phyloP scores from a whole-genome alignment of 2,329 filamentous ascomycete genomes.

The Paraphaeosphaeria sporulosa region DNA sequence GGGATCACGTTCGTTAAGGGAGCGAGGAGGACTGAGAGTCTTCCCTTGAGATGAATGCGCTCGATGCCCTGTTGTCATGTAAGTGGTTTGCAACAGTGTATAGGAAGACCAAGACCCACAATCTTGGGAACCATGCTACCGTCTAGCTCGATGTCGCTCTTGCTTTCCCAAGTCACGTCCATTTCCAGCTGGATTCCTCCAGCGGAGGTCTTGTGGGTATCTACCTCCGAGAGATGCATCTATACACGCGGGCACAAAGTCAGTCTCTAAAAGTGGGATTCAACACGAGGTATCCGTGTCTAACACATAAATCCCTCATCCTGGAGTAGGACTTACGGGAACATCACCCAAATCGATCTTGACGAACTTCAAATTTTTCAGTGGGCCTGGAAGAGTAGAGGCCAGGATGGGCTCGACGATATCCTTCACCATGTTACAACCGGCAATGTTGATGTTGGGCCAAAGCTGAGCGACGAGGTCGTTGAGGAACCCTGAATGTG shows the following conservation, averaged over 20 bases:
- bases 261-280: no score
- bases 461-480: slow-evolving; percentile 58
- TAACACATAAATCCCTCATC: no score
- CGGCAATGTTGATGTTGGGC: slow-evolving; percentile 59
- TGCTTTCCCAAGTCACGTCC: slow-evolving; percentile 57
- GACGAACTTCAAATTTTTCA: slow-evolving; percentile 53
- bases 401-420: slow-evolving; percentile 59
- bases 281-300: no score
- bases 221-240: slow-evolving; percentile 51
- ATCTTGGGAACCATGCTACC: slow-evolving; percentile 55
- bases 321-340: slow-evolving; percentile 29
- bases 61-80: slow-evolving; percentile 52
- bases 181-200: slow-evolving; percentile 59
- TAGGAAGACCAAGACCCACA: slow-evolving; percentile 34
- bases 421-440: slow-evolving; percentile 55
- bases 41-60: slow-evolving; percentile 54
- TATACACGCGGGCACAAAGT: no score
- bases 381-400: slow-evolving; percentile 55
- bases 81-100: slow-evolving; percentile 3
- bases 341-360: slow-evolving; percentile 57
- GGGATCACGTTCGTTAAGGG: slow-evolving; percentile 58
- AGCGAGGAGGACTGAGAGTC: slow-evolving; percentile 54
- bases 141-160: slow-evolving; percentile 58
- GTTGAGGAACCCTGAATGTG: slow-evolving; percentile 54
- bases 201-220: slow-evolving; percentile 55